Evolutionary conservation across 1,284 basidiomycete species (phyloP), one percentile per base, ranked within the genome.

Genomic region (Trametes polyzona): DNA sequence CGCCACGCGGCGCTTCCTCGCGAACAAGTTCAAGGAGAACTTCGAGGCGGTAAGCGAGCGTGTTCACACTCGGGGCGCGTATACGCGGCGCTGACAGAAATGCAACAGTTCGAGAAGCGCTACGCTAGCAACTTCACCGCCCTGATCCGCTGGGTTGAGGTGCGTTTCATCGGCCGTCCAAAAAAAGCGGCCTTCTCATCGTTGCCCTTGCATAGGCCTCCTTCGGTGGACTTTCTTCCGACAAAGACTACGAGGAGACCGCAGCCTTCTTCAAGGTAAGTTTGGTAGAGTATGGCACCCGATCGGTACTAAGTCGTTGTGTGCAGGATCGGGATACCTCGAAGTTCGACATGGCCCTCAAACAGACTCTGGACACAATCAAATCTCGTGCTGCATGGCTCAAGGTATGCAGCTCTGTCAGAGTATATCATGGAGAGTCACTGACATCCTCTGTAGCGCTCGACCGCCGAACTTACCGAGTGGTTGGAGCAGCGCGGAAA

Each of bases 351-450:
- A 78, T 87, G 68, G 77, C 78, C 6, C 73, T 92, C 40, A 79
- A 82, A 12, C 91, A 93, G 69, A 79, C 82, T 24, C 67, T 91
- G 58, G 91, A 93, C 63, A 80, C 77, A 2, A 83, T 92, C 63
- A 76, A 76, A 6, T 80, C 87, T 2, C 82, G 80, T 46, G 74
- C 77, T 9, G 78, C 78, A 7, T 88, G 84, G 77, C 78, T 90
- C 46, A 74, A 84, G 75, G 84, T 88, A 54, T 64, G 74, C 17
- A 30, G n/a, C 12, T 14, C 3, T 23, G 32, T 23, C 42, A 50
- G 30, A 33, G 19, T 42, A 16, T 12, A 19, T 30, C 3, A 27
- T 16, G 17, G 4, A 7, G 19, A 11, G n/a, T 21, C 17, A n/a
- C 14, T 49, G n/a, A 46, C 33, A 12, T 14, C 14, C 3, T 4